These are phyloP conservation scores for Schizophyllum amplum DNA, from an alignment of 1,284 basidiomycete species.

Conservation along the genomic window DNA sequence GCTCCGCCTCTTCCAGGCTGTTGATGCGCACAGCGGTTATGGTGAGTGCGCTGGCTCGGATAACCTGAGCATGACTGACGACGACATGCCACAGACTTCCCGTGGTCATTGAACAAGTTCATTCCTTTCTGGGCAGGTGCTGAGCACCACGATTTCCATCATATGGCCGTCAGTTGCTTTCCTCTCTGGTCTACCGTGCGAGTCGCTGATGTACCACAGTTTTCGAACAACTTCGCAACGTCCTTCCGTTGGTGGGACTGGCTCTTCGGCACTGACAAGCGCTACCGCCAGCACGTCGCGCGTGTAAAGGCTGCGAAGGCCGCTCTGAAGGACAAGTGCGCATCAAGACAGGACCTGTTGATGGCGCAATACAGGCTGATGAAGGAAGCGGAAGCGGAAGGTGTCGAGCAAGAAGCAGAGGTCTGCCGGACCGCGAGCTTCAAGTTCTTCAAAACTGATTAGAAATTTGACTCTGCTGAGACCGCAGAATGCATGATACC, in stretches of 20 bases:
- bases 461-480: no score
- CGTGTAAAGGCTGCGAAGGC: conserved; percentile 52
- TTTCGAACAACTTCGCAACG: conserved; percentile 84
- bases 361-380: conserved; percentile 50
- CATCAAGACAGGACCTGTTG: conserved; percentile 41
- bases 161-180: conserved; percentile 51
- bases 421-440: conserved; percentile 16
- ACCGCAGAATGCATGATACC: no score
- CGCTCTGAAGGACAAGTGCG: conserved; percentile 33
- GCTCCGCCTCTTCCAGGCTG: conserved; percentile 91
- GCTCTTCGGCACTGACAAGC: conserved; percentile 78
- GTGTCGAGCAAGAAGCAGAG: conserved; percentile 58
- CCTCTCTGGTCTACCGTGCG: background rate
- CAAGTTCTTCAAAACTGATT: conserved; percentile 9
- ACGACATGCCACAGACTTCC: conserved; percentile 70
- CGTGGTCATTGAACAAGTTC: conserved; percentile 90
- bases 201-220: conserved; percentile 19
- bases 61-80: conserved; percentile 12
- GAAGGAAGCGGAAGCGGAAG: conserved; percentile 61
- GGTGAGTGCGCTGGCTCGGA: conserved; percentile 32
- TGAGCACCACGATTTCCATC: conserved; percentile 96
- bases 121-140: conserved; percentile 98
- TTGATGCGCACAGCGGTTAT: conserved; percentile 96
- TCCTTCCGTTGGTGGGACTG: conserved; percentile 90
- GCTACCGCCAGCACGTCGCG: conserved; percentile 71